A percentile compares a stretch with the other conserved stretches of the same genome.
Evolutionary conservation across 768 basidiomycete genomes (phyloP).

Genomic region (Pholiota conissans): DNA sequence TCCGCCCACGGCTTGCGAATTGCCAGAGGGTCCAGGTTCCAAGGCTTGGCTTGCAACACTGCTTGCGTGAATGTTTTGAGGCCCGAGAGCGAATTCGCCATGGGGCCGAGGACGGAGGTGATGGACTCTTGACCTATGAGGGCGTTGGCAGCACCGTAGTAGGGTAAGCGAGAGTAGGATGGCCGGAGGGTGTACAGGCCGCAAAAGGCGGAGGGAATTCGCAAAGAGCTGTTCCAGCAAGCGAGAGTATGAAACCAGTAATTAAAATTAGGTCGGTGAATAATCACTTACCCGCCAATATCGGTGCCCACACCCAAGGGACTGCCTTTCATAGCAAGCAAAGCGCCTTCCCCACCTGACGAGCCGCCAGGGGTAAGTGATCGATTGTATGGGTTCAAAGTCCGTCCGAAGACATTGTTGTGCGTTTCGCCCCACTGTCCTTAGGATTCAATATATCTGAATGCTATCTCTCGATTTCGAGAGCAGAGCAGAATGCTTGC

Average conservation of each 20-base stretch:
- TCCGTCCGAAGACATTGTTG: conserved; percentile 64
- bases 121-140: conserved; percentile 58
- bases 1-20: conserved; percentile 49
- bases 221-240: conserved; percentile 42
- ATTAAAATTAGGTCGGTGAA: not conserved
- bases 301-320: conserved; percentile 66
- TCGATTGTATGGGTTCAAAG: conserved; percentile 60
- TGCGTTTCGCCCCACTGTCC: conserved; percentile 53
- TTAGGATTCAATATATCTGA: no score
- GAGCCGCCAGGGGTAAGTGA: conserved; percentile 61
- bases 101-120: conserved; percentile 56
- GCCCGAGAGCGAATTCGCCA: conserved; percentile 50
- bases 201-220: conserved; percentile 57
- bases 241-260: not conserved
- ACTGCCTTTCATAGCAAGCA: conserved; percentile 59
- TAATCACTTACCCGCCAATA: conserved; percentile 48
- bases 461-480: not conserved
- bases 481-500: not conserved
- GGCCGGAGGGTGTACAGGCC: conserved; percentile 62
- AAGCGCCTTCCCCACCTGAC: conserved; percentile 67
- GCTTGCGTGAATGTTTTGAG: conserved; percentile 55
- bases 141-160: conserved; percentile 50
- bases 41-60: conserved; percentile 50
- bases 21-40: conserved; percentile 53
- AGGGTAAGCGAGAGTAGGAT: conserved; percentile 55